Conservation (phyloP, 768 basidiomycete genomes). For the Leccinum pellstonianum region DNA sequence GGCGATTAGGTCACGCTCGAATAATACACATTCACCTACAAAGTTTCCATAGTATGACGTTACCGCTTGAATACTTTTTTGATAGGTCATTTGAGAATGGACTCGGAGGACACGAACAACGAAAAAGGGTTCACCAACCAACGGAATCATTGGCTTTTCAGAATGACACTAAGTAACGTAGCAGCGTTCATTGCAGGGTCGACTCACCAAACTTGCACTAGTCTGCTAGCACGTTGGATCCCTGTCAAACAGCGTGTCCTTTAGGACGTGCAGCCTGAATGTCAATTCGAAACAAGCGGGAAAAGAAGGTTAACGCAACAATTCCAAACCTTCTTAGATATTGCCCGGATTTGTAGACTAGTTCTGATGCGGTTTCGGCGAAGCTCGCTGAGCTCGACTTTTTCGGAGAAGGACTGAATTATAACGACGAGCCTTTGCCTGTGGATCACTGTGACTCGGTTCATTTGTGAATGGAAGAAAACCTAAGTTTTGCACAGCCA, state of each 20-base stretch:
- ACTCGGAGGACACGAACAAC: not conserved
- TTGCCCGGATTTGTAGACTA: not conserved
- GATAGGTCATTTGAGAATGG: not conserved
- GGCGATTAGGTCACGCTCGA: not conserved
- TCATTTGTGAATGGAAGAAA: no score
- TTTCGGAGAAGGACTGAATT: not conserved
- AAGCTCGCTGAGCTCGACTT: not conserved
- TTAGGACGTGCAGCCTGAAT: not conserved
- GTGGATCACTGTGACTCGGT: no score
- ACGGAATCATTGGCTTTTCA: not conserved
- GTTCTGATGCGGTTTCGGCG: not conserved
- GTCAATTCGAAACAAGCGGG: not conserved
- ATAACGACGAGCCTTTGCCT: no score
- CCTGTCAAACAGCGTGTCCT: not conserved
- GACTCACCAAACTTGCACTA: not conserved
- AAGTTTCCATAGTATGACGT: not conserved
- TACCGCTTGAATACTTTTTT: not conserved
- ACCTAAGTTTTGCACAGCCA: conserved; percentile 20
- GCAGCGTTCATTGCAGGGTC: not conserved
- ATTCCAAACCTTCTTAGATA: not conserved
- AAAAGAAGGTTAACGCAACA: not conserved
- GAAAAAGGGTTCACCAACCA: not conserved
- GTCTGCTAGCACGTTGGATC: not conserved
- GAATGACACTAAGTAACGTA: not conserved
- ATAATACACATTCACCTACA: not conserved